Evolutionary conservation across 2,329 filamentous ascomycete genomes (phyloP).

Genomic region (Talaromyces piceae): DNA sequence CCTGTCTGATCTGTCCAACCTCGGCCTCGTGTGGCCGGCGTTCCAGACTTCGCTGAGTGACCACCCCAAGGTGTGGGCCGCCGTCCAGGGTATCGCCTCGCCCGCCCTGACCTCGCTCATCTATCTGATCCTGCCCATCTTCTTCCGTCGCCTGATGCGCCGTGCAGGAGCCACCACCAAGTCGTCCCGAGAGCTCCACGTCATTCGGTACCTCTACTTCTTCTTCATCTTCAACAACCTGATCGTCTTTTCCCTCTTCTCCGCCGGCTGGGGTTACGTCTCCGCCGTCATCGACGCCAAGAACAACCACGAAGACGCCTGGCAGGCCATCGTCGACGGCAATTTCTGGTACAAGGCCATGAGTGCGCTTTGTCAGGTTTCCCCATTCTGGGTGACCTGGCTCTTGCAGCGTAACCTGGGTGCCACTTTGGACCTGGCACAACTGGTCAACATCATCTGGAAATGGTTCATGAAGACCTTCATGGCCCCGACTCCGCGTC

Average conservation of each 20-base stretch:
- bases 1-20: conserved; percentile 72
- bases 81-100: conserved; percentile 85
- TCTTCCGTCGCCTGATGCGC: conserved; percentile 81
- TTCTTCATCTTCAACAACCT: conserved; percentile 99
- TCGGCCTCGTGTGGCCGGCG: conserved; percentile 69
- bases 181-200: conserved; percentile 83
- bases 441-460: conserved; percentile 75
- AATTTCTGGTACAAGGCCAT: conserved; percentile 60
- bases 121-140: conserved; percentile 79
- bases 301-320: conserved; percentile 52
- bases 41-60: conserved; percentile 60
- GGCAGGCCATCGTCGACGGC: conserved; percentile 60
- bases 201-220: conserved; percentile 79
- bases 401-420: conserved; percentile 87
- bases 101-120: conserved; percentile 81
- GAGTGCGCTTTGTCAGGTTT: conserved; percentile 69
- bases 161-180: conserved; percentile 84
- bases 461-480: conserved; percentile 81
- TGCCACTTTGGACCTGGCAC: conserved; percentile 86
- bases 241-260: conserved; percentile 87
- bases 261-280: conserved; percentile 69
- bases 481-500: conserved; percentile 76
- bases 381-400: conserved; percentile 91
- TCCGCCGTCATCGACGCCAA: conserved; percentile 56
- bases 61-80: conserved; percentile 66